Evolutionary conservation across 306 rosid genomes (phyloP).

Genomic region (Mucuna pruriens): DNA sequence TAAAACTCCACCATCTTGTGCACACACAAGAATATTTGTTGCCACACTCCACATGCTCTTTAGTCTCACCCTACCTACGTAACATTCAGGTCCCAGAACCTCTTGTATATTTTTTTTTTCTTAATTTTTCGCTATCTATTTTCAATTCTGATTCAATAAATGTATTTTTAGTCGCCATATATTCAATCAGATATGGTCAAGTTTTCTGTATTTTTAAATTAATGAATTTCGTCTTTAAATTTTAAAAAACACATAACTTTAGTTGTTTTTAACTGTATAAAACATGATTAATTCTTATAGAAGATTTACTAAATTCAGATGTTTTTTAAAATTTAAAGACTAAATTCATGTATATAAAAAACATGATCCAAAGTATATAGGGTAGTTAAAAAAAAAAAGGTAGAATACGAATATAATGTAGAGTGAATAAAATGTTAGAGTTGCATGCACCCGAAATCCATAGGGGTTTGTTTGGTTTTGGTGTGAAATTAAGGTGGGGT

Average conservation of each 20-base stretch:
- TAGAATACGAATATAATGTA: conserved; percentile 25
- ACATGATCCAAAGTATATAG: too few species aligned
- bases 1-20: conserved; percentile 19
- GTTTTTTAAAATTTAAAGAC: too few species aligned
- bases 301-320: too few species aligned
- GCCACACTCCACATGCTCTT: conserved; percentile 40
- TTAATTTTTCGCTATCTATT: not conserved
- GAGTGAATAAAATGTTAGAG: not conserved
- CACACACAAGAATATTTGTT: conserved; percentile 53
- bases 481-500: conserved; percentile 21
- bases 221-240: too few species aligned
- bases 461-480: conserved; percentile 20
- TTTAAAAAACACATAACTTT: too few species aligned
- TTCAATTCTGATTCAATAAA: not conserved
- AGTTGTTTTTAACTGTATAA: too few species aligned
- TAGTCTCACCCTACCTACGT: conserved; percentile 36
- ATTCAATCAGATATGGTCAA: too few species aligned
- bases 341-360: too few species aligned
- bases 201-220: too few species aligned
- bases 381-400: not conserved
- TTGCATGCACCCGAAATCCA: conserved; percentile 22
- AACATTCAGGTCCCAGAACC: conserved; percentile 19
- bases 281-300: too few species aligned
- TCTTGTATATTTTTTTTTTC: not conserved
- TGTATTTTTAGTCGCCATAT: conserved; percentile 9